phyloP scores from a whole-genome alignment of 1,284 basidiomycete species.

The Moniliophthora roreri region DNA sequence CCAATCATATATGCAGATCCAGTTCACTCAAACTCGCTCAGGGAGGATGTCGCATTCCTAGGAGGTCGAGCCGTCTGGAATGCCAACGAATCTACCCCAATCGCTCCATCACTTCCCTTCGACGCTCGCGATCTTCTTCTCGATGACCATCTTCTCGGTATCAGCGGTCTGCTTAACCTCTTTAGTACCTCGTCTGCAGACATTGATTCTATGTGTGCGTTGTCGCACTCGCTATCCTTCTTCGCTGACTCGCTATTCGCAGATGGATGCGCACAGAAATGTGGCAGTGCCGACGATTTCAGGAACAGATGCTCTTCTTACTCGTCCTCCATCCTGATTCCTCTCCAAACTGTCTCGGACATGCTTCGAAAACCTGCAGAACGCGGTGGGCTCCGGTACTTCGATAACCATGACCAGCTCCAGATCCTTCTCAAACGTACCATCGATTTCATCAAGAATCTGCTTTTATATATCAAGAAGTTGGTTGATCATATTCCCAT shows the following conservation, averaged over 20 bases:
- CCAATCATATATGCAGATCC: not conserved
- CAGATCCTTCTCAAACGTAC: constrained; percentile 50
- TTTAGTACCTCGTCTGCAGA: constrained; percentile 22
- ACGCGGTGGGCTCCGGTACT: constrained; percentile 55
- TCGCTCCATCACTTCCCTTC: not conserved
- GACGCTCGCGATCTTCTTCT: no score
- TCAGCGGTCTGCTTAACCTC: no score
- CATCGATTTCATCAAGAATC: constrained; percentile 48
- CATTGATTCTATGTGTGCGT: not conserved
- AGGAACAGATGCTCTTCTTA: constrained; percentile 28
- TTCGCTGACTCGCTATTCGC: not conserved
- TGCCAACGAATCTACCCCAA: not conserved
- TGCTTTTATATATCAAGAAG: constrained; percentile 29
- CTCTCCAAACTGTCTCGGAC: constrained; percentile 36
- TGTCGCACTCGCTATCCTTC: not conserved
- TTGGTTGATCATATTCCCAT: constrained; percentile 39
- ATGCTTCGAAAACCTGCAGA: constrained; percentile 31
- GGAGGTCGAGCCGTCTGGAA: not conserved
- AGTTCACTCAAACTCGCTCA: not conserved
- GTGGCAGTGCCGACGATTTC: not conserved
- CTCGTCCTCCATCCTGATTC: constrained; percentile 39
- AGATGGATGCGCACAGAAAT: not conserved
- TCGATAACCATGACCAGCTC: constrained; percentile 41
- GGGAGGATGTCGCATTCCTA: not conserved
- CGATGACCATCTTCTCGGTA: no score